Evolutionary conservation across 1,139 yeast genomes (phyloP), one percentile per base, ranked within the genome.

Genomic region (Candida sp.): DNA sequence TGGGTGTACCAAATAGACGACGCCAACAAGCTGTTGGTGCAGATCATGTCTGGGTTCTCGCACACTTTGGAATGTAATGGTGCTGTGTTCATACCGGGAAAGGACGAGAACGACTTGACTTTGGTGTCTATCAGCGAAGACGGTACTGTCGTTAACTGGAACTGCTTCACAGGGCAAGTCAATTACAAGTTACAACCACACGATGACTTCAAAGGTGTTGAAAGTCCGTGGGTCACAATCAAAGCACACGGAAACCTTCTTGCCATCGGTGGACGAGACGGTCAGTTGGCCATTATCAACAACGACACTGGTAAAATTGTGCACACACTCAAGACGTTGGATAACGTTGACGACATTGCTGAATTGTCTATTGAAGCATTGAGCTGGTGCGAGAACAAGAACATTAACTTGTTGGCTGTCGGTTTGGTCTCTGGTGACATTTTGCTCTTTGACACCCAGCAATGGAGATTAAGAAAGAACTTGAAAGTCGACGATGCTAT

Each of bases 341-440:
- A 86, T 56, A 69, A 78, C 48, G 80, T 78, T 43, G 88, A 84
- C 44, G 90, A 81, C 58, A 80, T 84, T 49, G 84, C 85, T 37
- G 96, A 90, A 59, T 84, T 89, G 31, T 88, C 96, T 26, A 81
- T 96, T 46, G 99, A 96, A 70, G 88, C 97, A 3, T 77, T 94
- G 53, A 70, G 89, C 25, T 94, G 97, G 97, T 86, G 94, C 62
- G 76, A 78, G 32, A 69, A 78, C 27, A 78, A 86, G 41, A 80
- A 85, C 42, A 68, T 90, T 47, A 73, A 70, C 54, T 62, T 77
- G 42, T 72, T 93, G 64, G 98, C 97, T 2, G 82, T 88, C 8
- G 99, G 99, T 3, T 78, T 90, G 55, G 98, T 94, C 17, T 86
- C 91, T 23, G 99, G 99, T 43, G 90, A 88, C 57, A 78, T 94